Conservation (phyloP, 805 yeast genomes). For the Metschnikowia sp. region DNA sequence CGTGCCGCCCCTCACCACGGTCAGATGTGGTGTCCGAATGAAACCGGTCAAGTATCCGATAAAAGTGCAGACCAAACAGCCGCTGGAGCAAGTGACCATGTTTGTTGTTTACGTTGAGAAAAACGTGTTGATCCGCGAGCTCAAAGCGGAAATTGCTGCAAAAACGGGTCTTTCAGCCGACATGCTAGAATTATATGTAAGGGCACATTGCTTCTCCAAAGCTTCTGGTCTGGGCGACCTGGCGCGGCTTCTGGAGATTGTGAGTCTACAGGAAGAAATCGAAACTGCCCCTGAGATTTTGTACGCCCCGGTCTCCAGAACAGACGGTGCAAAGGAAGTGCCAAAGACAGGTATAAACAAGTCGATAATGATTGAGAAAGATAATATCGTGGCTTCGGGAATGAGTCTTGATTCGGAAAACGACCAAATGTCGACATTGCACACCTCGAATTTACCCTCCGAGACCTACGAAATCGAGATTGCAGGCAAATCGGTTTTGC, state of each 20-base stretch:
- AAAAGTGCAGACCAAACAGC: neutral
- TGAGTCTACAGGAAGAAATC: neutral
- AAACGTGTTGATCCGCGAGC: neutral
- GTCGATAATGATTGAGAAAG: neutral
- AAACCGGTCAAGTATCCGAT: neutral
- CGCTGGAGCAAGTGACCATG: neutral
- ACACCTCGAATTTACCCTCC: neutral
- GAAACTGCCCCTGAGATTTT: neutral
- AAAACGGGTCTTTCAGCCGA: neutral
- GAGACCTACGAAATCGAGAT: conserved; percentile 9
- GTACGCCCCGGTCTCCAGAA: neutral
- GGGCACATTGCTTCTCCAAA: conserved; percentile 5
- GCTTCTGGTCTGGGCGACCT: neutral
- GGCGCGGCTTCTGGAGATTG: conserved; percentile 1
- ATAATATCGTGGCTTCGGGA: too few species aligned
- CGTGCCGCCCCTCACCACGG: conserved; percentile 25
- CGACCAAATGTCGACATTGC: too few species aligned
- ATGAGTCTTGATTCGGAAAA: too few species aligned
- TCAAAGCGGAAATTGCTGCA: conserved; percentile 1
- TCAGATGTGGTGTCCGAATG: conserved; percentile 4
- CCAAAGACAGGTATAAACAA: neutral
- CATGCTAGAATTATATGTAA: conserved; percentile 1
- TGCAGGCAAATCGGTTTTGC: conserved; percentile 6
- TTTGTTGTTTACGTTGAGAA: neutral
- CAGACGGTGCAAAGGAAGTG: neutral